Evolutionary conservation across 257 asterid species (phyloP).

Genomic region (Cruciata laevipes): DNA sequence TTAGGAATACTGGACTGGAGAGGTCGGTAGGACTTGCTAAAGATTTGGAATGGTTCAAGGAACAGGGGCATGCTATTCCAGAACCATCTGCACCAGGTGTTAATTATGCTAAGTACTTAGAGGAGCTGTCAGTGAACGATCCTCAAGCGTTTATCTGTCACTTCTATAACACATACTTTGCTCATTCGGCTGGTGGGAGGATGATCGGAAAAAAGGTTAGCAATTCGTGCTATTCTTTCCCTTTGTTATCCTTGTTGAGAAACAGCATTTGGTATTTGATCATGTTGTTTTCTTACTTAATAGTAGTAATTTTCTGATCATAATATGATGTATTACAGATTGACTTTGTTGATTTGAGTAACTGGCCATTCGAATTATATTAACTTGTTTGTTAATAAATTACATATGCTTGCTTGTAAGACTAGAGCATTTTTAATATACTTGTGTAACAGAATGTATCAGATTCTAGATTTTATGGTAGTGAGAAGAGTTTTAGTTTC

Average conservation of each 20-base stretch:
- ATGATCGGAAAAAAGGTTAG: constrained; percentile 93
- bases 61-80: constrained; percentile 70
- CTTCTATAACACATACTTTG: constrained; percentile 88
- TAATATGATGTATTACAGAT: no score
- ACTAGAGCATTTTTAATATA: no score
- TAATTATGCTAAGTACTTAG: constrained; percentile 52
- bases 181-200: constrained; percentile 97
- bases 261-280: background rate
- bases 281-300: no score
- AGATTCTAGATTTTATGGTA: no score
- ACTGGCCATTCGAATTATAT: no score
- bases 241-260: no score
- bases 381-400: no score
- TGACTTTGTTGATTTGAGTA: no score
- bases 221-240: background rate
- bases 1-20: constrained; percentile 87
- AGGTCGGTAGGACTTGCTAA: constrained; percentile 63
- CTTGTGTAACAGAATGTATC: no score
- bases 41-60: constrained; percentile 85
- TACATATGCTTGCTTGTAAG: no score
- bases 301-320: no score
- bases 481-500: no score
- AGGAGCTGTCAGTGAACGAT: constrained; percentile 64
- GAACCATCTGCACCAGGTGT: constrained; percentile 76
- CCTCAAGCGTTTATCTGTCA: constrained; percentile 93